A percentile compares a stretch with the other conserved stretches of the same genome.
These are phyloP conservation scores for Echites panduratus DNA, from an alignment of 257 asterid species.

Conservation along the genomic window DNA sequence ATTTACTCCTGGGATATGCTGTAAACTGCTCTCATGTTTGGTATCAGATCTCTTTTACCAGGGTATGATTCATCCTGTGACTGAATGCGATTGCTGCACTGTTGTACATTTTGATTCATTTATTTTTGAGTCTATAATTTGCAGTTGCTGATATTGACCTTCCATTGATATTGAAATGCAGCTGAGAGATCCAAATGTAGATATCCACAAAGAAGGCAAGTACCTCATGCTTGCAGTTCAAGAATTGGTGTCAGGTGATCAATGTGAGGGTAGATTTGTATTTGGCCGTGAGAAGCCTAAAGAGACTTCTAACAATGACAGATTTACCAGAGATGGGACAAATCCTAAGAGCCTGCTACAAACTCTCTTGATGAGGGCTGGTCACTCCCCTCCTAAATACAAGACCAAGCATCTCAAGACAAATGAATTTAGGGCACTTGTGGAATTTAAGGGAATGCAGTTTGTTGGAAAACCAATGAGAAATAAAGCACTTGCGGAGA, in stretches of 20 bases:
- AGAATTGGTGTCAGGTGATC: conserved; percentile 86
- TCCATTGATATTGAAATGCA: conserved; percentile 26
- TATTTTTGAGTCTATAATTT: background rate
- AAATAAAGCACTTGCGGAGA: conserved; percentile 80
- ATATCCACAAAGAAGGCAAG: conserved; percentile 90
- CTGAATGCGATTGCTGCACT: background rate
- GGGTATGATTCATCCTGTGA: too few relatives aligned
- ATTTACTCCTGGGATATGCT: background rate
- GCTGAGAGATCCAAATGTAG: conserved; percentile 75
- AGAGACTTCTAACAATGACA: conserved; percentile 44
- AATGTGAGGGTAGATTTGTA: conserved; percentile 87
- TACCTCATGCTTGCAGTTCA: conserved; percentile 90
- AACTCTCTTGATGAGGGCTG: conserved; percentile 94
- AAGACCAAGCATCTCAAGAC: conserved; percentile 95
- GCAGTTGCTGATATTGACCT: conserved; percentile 3
- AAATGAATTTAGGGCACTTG: conserved; percentile 85
- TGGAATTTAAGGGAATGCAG: conserved; percentile 96
- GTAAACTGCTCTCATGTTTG: background rate
- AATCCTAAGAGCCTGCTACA: conserved; percentile 93
- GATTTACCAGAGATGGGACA: conserved; percentile 80
- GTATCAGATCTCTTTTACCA: too few relatives aligned
- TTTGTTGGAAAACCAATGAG: conserved; percentile 93
- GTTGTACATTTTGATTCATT: background rate
- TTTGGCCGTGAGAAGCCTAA: conserved; percentile 78
- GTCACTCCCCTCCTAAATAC: conserved; percentile 95